Evolutionary conservation across 1,284 basidiomycete genomes (phyloP).

Genomic region (Sanghuangporus sanghuang): DNA sequence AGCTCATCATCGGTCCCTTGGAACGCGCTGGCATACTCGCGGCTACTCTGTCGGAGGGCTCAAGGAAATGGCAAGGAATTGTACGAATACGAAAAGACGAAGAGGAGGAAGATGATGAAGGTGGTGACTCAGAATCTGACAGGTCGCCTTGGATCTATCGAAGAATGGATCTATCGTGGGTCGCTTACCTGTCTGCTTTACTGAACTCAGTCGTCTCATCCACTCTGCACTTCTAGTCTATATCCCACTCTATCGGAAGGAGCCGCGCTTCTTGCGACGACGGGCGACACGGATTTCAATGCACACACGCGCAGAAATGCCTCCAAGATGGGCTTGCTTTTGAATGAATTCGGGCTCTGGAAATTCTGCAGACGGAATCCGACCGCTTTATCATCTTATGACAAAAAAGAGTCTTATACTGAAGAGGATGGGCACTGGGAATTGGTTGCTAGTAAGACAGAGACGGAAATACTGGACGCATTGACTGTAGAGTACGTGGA

Average conservation of each 20-base stretch:
- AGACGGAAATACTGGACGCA: constrained; percentile 24
- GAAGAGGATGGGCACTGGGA: constrained; percentile 23
- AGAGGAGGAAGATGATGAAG: constrained; percentile 1
- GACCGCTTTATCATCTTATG: neutral
- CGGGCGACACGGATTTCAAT: constrained; percentile 27
- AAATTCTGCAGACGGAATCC: constrained; percentile 14
- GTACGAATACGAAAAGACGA: constrained; percentile 16
- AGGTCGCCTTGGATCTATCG: constrained; percentile 11
- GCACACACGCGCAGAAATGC: constrained; percentile 21
- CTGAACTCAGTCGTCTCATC: neutral
- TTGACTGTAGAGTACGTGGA: constrained; percentile 23
- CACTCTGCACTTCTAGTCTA: constrained; percentile 19
- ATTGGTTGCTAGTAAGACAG: constrained; percentile 22
- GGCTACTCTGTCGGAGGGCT: constrained; percentile 13
- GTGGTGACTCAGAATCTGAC: neutral
- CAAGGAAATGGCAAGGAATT: constrained; percentile 22
- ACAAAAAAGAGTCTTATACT: neutral
- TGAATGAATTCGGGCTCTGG: constrained; percentile 31
- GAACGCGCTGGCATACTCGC: constrained; percentile 17
- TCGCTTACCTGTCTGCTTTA: neutral
- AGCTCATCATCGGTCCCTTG: constrained; percentile 18
- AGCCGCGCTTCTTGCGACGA: constrained; percentile 25
- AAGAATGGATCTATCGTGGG: constrained; percentile 19
- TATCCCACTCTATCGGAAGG: constrained; percentile 24
- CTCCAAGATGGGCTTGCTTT: constrained; percentile 20